Evolutionary conservation across 768 basidiomycete genomes (phyloP), one percentile per base, ranked within the genome.

Genomic region (Lactarius trivialis): DNA sequence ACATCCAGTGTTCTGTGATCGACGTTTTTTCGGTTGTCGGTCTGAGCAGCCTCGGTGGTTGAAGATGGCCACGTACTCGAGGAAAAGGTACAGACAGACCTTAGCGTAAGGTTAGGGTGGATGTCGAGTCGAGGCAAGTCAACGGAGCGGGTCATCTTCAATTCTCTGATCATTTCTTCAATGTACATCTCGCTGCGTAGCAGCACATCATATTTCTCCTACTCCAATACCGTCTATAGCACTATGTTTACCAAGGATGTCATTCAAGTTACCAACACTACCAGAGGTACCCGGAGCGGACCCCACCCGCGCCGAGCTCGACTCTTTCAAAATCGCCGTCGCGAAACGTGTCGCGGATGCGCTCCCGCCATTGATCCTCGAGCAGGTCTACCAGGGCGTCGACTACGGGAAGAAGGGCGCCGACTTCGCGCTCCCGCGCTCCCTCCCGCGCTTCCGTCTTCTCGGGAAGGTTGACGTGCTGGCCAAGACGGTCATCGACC

Each of bases 371-470:
- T 74, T 96, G 56, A 79, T 86, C 0, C 63, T 92, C 30, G 89
- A 90, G 43, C 84, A 91, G 69, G 92, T 86, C 0, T 97, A 91
- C 74, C 72, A 81, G 26, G 94, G 91, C 24, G 88, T 97, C 0
- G 89, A 94, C 71, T 90, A 88, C 65, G 92, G 91, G 37, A 93
- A 95, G 76, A 95, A 95, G 74, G 92, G 90, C n/a, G 86, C 82
- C 49, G 96, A 98, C 75, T 93, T 97, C 68, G 88, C 89, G 0
- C 83, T 98, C 21, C 93, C 96, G 0, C n/a, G n/a, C n/a, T n/a
- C n/a, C n/a, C 74, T 98, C 54, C 91, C 94, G n/a, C 83, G 95
- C 65, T 98, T 95, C 76, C 81, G 91, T 59, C 76, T 96, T 28
- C 85, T 86, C 8, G 93, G 85, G 21, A 93, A 93, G 71, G 80